These are phyloP conservation scores for Saccharomyces pastorianus DNA, from an alignment of 1,139 yeast genomes.

Conservation along the genomic window DNA sequence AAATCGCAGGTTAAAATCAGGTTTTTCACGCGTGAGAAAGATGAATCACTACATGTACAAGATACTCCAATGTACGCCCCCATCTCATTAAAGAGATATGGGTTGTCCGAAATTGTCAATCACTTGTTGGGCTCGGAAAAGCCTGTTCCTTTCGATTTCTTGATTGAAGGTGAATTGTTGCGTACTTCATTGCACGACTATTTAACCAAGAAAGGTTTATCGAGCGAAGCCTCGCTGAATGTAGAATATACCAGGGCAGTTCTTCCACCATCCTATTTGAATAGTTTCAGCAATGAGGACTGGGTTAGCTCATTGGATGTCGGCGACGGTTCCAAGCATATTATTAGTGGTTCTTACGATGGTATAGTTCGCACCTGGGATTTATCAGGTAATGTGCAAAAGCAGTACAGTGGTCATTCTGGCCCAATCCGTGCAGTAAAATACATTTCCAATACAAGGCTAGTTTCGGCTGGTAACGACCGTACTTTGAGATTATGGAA, in stretches of 20 bases:
- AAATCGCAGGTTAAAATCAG: constrained; percentile 60
- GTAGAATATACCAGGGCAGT: constrained; percentile 89
- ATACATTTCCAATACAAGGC: constrained; percentile 66
- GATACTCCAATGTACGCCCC: constrained; percentile 87
- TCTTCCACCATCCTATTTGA: constrained; percentile 84
- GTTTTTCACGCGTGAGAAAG: constrained; percentile 81
- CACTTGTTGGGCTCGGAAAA: constrained; percentile 58
- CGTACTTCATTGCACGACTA: constrained; percentile 76
- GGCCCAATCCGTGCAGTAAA: constrained; percentile 77
- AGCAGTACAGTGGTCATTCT: constrained; percentile 79
- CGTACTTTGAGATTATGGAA: constrained; percentile 87
- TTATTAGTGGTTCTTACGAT: constrained; percentile 86
- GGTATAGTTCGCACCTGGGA: constrained; percentile 90
- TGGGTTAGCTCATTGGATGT: constrained; percentile 76
- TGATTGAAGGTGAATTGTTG: constrained; percentile 74
- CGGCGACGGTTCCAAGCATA: constrained; percentile 36
- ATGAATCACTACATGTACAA: constrained; percentile 60
- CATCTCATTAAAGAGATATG: constrained; percentile 74
- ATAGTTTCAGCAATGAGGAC: constrained; percentile 86
- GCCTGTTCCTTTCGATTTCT: constrained; percentile 86
- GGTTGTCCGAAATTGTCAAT: constrained; percentile 89
- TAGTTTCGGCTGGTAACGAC: constrained; percentile 84
- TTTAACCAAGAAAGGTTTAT: constrained; percentile 64
- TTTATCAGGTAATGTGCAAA: constrained; percentile 70
- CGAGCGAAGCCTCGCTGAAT: constrained; percentile 71